Evolutionary conservation across 164 flowering plant species (phyloP).

Genomic region (Stephania cephalantha): DNA sequence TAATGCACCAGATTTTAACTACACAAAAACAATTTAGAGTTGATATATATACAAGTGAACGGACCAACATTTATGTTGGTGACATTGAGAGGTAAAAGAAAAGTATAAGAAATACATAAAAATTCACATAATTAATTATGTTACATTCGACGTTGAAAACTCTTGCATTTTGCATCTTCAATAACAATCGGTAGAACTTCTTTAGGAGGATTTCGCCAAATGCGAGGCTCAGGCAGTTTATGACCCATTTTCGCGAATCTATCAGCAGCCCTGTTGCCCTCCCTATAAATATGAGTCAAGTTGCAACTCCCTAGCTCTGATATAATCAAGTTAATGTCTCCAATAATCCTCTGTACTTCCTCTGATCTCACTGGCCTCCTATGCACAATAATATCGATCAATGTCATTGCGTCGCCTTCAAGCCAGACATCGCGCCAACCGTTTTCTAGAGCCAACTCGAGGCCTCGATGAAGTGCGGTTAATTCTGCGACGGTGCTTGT

Average conservation of each 20-base stretch:
- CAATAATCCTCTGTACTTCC: conserved; percentile 32
- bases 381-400: conserved; percentile 42
- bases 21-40: not conserved
- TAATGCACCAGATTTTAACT: not conserved
- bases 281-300: conserved; percentile 51
- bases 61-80: not conserved
- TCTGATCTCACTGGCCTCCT: conserved; percentile 25
- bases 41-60: not conserved
- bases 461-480: conserved; percentile 50
- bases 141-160: conserved; percentile 32
- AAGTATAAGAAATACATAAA: not conserved
- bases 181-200: conserved; percentile 35
- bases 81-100: not conserved
- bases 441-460: conserved; percentile 56
- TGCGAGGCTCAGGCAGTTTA: conserved; percentile 26
- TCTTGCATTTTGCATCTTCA: conserved; percentile 65
- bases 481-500: conserved; percentile 56
- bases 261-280: conserved; percentile 73
- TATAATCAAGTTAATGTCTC: conserved; percentile 39
- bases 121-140: not conserved
- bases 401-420: conserved; percentile 62
- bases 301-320: conserved; percentile 38
- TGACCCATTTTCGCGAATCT: conserved; percentile 64
- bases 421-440: conserved; percentile 64
- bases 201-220: conserved; percentile 55